Evolutionary conservation across 805 yeast genomes (phyloP).

Genomic region (Candida cerambycidarum): DNA sequence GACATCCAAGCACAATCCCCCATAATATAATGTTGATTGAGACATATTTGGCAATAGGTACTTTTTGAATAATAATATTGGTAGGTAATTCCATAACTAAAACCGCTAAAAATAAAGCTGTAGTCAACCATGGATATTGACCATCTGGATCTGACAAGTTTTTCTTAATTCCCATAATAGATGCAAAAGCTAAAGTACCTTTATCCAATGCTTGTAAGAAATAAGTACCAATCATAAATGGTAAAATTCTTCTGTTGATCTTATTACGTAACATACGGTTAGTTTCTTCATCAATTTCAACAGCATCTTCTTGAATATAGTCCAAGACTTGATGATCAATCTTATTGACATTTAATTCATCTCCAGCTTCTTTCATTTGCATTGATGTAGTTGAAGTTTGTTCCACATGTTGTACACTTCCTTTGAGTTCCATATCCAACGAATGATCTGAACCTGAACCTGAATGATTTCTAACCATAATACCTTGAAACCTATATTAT

Average conservation of each 20-base stretch:
- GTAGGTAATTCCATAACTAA: slow-evolving; percentile 52
- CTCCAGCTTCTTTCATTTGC: slow-evolving; percentile 9
- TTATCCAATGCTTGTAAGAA: slow-evolving; percentile 60
- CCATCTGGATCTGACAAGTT: slow-evolving; percentile 33
- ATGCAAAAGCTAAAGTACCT: slow-evolving; percentile 56
- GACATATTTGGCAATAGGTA: slow-evolving; percentile 53
- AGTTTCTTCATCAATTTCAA: slow-evolving; percentile 25
- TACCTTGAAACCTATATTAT: not conserved
- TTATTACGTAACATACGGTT: slow-evolving; percentile 19
- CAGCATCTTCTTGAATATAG: slow-evolving; percentile 19
- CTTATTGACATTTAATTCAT: slow-evolving; percentile 9
- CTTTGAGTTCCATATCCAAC: slow-evolving; percentile 3
- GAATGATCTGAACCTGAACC: slow-evolving; percentile 1
- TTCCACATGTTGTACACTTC: slow-evolving; percentile 6
- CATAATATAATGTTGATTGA: slow-evolving; percentile 48
- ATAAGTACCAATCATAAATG: slow-evolving; percentile 53
- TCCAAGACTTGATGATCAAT: slow-evolving; percentile 17
- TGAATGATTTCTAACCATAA: not conserved
- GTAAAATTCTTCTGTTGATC: slow-evolving; percentile 33
- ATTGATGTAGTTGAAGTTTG: not conserved
- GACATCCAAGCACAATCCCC: slow-evolving; percentile 54
- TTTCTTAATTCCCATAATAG: slow-evolving; percentile 60
- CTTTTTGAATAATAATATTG: slow-evolving; percentile 40
- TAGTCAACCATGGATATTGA: slow-evolving; percentile 52
- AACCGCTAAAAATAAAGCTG: slow-evolving; percentile 53